Evolutionary conservation across 1,139 yeast species (phyloP), one percentile per base, ranked within the genome.

Genomic region (Candida sp.): DNA sequence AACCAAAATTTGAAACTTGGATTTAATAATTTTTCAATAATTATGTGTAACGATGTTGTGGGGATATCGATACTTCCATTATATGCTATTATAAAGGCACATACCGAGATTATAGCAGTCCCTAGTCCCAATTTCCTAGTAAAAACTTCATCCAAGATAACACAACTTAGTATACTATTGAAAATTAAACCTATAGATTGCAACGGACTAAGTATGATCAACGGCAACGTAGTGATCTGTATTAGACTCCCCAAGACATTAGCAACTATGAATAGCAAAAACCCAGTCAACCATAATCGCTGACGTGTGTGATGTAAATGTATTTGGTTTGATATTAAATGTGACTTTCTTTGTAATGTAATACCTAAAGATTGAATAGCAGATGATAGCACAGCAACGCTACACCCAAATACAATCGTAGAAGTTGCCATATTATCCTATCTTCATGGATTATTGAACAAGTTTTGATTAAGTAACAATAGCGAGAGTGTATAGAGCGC

Each of bases 181-280:
- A 90, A 89, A 3, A 89, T 91, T 32, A 90, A 73, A 0, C 97
- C 96, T 12, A 85, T 82, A 29, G 96, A 90, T 61, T 90, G 97
- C 41, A 90, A 65, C 0, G 97, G 96, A 32, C 91, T 83, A 44
- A 89, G 63, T 3, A 90, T 77, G 40, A 89, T 85, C 48, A 90
- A 69, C 0, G 97, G 97, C 36, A 90, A 69, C 1, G 96, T 86
- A 2, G 95, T 80, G 36, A 90, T 82, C 62, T 90, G 97, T 32
- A 89, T 85, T 29, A 87, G 73, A 3, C 95, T 85, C 1, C 97
- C 97, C 41, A 89, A 68, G 1, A 90, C 68, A 53, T 89, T 90
- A 40, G 96, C 84, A 8, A 78, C 57, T 32, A 90, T 73, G 60
- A 90, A 90, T 41, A 90, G 61, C 12, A 74, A 53, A 45, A 90